Conservation (phyloP, 2,329 filamentous ascomycete species). For the Trichoderma semiorbis region DNA sequence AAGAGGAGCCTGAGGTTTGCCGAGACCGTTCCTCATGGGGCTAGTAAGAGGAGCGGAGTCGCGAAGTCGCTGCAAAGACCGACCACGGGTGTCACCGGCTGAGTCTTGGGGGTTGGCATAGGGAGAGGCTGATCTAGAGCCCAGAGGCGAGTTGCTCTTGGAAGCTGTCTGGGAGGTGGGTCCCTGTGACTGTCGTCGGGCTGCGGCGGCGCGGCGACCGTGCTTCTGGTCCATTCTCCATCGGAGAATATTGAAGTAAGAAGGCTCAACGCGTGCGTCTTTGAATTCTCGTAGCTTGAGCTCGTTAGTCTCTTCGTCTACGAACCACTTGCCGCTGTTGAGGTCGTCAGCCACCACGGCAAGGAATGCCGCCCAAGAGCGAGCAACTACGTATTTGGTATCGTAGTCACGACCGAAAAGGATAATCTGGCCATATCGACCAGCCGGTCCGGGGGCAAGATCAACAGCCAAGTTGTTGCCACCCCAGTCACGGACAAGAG, state of each 20-base stretch:
- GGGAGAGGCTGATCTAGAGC: slow-evolving; percentile 51
- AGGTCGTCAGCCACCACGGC: slow-evolving; percentile 88
- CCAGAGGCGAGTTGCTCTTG: slow-evolving; percentile 44
- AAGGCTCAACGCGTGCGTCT: slow-evolving; percentile 80
- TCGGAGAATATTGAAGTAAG: slow-evolving; percentile 89
- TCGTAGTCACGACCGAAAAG: slow-evolving; percentile 97
- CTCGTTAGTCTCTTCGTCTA: slow-evolving; percentile 89
- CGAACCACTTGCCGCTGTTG: slow-evolving; percentile 81
- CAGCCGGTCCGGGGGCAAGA: slow-evolving; percentile 81
- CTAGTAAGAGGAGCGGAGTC: slow-evolving; percentile 61
- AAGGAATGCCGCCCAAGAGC: slow-evolving; percentile 86
- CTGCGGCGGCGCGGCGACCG: slow-evolving; percentile 57
- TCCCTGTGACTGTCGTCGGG: slow-evolving; percentile 52
- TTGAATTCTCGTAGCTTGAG: slow-evolving; percentile 92
- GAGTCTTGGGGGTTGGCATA: slow-evolving; percentile 64
- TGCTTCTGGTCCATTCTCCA: slow-evolving; percentile 97
- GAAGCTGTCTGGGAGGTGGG: slow-evolving; percentile 43
- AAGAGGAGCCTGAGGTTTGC: slow-evolving; percentile 68
- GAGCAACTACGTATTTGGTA: slow-evolving; percentile 93
- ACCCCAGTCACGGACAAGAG: slow-evolving; percentile 94
- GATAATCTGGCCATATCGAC: slow-evolving; percentile 95
- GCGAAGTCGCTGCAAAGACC: slow-evolving; percentile 67
- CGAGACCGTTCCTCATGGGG: slow-evolving; percentile 62
- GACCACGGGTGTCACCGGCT: slow-evolving; percentile 60
- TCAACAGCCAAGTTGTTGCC: slow-evolving; percentile 96